Evolutionary conservation across 2,329 filamentous ascomycete species (phyloP), one percentile per base, ranked within the genome.

Genomic region (Colletotrichum sp.): DNA sequence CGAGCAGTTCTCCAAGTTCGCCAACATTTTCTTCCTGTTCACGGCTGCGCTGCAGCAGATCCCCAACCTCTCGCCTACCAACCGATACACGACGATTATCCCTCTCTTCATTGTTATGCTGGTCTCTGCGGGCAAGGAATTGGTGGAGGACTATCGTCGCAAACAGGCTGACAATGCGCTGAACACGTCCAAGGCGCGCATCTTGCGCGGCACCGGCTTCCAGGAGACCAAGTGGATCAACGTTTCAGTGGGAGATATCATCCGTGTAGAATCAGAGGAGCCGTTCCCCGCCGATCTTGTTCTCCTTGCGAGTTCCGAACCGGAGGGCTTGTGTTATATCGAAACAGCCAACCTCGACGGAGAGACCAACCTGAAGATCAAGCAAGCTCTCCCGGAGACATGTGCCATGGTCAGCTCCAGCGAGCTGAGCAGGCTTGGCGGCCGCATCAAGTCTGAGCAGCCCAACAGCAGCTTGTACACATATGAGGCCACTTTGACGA

Each of bases 1-100:
- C 84, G 97, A 99, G 85, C 97, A 99, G 84, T 99, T 99, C 87
- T 98, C 96, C 77, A 99, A 98, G 89, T 98, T 98, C 86, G 97
- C 97, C 88, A 99, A 99, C 86, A 87, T 99, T 82, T 99, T 99
- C 89, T 99, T 99, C 94, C 91, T 99, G 84, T 99, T 99, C 85
- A 99, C 97, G 49, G 96, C 97, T 18, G 93, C 92, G 55, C 88
- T 99, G 62, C 97, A 99, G 87, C 97, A 99, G 85, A 98, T 99
- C 77, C 97, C 97, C 26, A 93, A 94, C 79, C 93, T 99, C 77
- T 98, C 96, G 39, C 97, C 98, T 9, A 99, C 97, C 12, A 99
- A 98, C 86, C 92, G 90, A 85, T 99, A 96, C 83, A 99, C 97
- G 8, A 99, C 98, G 49, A 98, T 99, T 83, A 96, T 95, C 8